These are phyloP conservation scores for Clonostachys chloroleuca DNA, from an alignment of 2,329 filamentous ascomycete genomes.

Conservation along the genomic window DNA sequence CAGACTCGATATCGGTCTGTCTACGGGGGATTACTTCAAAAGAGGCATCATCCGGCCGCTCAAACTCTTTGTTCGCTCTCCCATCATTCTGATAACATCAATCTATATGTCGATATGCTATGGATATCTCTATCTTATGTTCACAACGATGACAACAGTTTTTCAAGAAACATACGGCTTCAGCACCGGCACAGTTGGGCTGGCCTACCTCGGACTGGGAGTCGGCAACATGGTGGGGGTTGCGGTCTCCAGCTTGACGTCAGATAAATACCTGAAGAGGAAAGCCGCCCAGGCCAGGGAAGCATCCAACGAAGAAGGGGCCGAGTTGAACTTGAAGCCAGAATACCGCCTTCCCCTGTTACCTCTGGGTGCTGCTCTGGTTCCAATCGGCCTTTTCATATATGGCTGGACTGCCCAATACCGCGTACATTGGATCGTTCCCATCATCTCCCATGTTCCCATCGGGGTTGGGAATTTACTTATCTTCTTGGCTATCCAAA, in stretches of 20 bases:
- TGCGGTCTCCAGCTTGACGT: slow-evolving; percentile 23
- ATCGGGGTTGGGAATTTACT: too few species aligned
- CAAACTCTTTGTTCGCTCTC: slow-evolving; percentile 50
- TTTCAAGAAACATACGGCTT: slow-evolving; percentile 44
- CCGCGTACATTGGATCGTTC: slow-evolving; percentile 43
- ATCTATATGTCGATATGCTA: slow-evolving; percentile 52
- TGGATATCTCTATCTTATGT: slow-evolving; percentile 45
- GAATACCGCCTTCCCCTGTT: slow-evolving; percentile 33
- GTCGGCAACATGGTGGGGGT: slow-evolving; percentile 40
- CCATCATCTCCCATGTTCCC: slow-evolving; percentile 19
- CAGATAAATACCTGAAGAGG: slow-evolving; percentile 8
- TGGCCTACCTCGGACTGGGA: slow-evolving; percentile 44
- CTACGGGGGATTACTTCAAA: slow-evolving; percentile 26
- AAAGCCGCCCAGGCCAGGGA: too few species aligned
- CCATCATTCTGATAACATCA: slow-evolving; percentile 43
- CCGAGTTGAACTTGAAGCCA: slow-evolving; percentile 12
- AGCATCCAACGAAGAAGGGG: too few species aligned
- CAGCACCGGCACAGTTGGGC: slow-evolving; percentile 29
- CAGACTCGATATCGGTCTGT: slow-evolving; percentile 12
- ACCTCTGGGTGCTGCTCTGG: neutral
- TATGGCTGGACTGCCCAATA: slow-evolving; percentile 40
- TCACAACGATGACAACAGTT: slow-evolving; percentile 31
- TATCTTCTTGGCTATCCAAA: too few species aligned
- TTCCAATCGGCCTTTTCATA: neutral
- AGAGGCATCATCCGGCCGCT: slow-evolving; percentile 48